Conservation (phyloP, 176 grass and related monocot genomes). For the Bromus sterilis region DNA sequence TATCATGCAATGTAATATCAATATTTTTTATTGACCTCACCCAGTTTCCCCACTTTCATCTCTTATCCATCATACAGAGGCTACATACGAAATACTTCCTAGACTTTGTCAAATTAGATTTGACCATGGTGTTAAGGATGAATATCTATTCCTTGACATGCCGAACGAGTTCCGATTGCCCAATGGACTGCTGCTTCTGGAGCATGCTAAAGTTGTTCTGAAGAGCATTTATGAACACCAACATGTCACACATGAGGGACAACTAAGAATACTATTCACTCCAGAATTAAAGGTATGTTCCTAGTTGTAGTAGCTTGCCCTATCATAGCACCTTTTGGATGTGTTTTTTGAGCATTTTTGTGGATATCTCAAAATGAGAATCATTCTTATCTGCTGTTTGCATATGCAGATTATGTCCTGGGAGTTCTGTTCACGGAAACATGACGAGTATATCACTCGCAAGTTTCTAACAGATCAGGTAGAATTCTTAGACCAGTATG, state of each 20-base stretch:
- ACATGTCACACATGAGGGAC: slow-evolving; percentile 80
- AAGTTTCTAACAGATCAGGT: slow-evolving; percentile 89
- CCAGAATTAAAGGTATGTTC: slow-evolving; percentile 82
- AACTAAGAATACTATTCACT: slow-evolving; percentile 88
- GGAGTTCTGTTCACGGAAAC: slow-evolving; percentile 85
- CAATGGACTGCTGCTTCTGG: slow-evolving; percentile 74
- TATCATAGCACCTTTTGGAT: neutral
- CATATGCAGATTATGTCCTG: slow-evolving; percentile 75
- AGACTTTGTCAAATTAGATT: slow-evolving; percentile 97
- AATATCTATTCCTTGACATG: slow-evolving; percentile 77
- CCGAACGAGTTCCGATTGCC: slow-evolving; percentile 73
- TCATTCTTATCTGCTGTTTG: slow-evolving; percentile 24
- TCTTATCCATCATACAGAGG: slow-evolving; percentile 45
- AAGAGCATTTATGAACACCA: slow-evolving; percentile 93
- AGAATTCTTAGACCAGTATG: neutral
- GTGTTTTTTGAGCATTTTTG: neutral
- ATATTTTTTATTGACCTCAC: neutral
- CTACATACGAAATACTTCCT: slow-evolving; percentile 87
- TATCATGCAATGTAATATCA: neutral
- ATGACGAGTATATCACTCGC: slow-evolving; percentile 84
- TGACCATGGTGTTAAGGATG: slow-evolving; percentile 85
- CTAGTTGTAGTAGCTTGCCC: slow-evolving; percentile 1
- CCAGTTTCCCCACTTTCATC: neutral
- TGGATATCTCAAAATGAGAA: slow-evolving; percentile 39
- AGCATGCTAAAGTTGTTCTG: slow-evolving; percentile 85